A percentile compares a stretch with the other conserved stretches of the same genome.
These are phyloP conservation scores for Globisporangium echinulatum DNA, from an alignment of 352 stramenopile species.

Conservation along the genomic window DNA sequence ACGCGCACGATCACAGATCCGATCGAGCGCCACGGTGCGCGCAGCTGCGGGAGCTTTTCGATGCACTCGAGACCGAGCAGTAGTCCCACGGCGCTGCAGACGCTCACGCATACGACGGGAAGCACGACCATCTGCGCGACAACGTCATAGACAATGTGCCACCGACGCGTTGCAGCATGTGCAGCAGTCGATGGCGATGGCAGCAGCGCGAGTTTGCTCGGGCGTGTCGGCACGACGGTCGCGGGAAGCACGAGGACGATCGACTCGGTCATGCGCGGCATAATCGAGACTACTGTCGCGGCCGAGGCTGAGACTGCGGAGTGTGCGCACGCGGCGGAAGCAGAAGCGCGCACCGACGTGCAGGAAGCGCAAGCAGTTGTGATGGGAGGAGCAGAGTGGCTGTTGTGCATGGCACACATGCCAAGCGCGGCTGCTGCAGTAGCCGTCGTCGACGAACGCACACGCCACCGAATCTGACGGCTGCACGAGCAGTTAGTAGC, in stretches of 20 bases:
- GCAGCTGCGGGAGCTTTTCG: constrained; percentile 32
- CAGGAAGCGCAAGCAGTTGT: neutral
- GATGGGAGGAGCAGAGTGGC: neutral
- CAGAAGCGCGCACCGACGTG: neutral
- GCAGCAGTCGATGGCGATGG: too few species aligned
- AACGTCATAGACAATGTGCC: constrained; percentile 22
- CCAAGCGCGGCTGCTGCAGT: neutral
- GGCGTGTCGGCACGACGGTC: neutral
- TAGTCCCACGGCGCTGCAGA: constrained; percentile 50
- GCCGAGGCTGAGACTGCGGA: neutral
- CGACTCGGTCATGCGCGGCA: constrained; percentile 4
- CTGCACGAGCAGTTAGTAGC: too few species aligned
- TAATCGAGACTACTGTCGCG: constrained; percentile 5
- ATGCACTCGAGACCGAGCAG: constrained; percentile 54
- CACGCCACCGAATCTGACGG: neutral
- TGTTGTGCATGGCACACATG: neutral
- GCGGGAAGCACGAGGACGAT: neutral
- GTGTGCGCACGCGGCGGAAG: neutral
- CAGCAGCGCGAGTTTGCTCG: too few species aligned
- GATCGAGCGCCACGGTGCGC: neutral
- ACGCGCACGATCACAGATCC: constrained; percentile 3
- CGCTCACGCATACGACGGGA: constrained; percentile 51
- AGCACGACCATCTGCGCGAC: constrained; percentile 53
- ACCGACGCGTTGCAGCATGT: constrained; percentile 2
- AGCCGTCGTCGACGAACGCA: neutral